Base-by-base conservation (phyloP, 441 rosid genomes). In the Eruca vesicaria region DNA sequence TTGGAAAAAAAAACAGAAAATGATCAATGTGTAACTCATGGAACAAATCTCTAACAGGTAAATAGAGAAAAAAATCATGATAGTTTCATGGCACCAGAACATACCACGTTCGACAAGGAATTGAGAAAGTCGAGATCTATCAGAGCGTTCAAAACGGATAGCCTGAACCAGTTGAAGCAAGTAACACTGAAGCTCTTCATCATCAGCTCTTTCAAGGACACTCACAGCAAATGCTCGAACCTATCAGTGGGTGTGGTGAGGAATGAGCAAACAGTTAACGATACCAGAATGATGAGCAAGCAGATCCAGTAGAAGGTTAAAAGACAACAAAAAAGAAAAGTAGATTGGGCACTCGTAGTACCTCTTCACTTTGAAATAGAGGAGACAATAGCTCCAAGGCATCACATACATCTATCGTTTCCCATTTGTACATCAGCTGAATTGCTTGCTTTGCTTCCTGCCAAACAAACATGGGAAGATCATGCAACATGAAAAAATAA, bases 171-270 rank as follows among this genome's bases (percentile, higher is more conserved):
- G 77, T 80, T 96, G 98, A 80, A 96, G 97, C 80, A 93, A 85
- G 86, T 96, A 96, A 83, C 99, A 96, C 83, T 92, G 96, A 45
- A 96, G 96, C 78, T 96, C 99, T 79, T 90, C 99, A 81, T 96
- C 99, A 79, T 89, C 99, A 71, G 98, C 99, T 82, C 99, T 86
- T 81, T 89, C 98, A 79, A 96, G 97, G 79, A 96, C 94, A 77
- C 96, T 87, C 72, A 96, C 99, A 82, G 98, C 98, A 86, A 92
- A 93, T 80, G 98, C 99, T 75, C 98, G 97, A 71, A 96, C 99
- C 99, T 96, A 85, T 78, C 74, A 70, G 71, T 76, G 85, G 55
- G 43, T 55, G 50, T 67, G 70, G 70, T 79, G 50, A 77, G 32
- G 53, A 60, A 60, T 71, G 45, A 79, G 63, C 62, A 48, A 73